A percentile compares a stretch with the other conserved stretches of the same genome.
These are phyloP conservation scores for Casuarina cunninghamiana DNA, from an alignment of 306 rosid species.

Conservation along the genomic window DNA sequence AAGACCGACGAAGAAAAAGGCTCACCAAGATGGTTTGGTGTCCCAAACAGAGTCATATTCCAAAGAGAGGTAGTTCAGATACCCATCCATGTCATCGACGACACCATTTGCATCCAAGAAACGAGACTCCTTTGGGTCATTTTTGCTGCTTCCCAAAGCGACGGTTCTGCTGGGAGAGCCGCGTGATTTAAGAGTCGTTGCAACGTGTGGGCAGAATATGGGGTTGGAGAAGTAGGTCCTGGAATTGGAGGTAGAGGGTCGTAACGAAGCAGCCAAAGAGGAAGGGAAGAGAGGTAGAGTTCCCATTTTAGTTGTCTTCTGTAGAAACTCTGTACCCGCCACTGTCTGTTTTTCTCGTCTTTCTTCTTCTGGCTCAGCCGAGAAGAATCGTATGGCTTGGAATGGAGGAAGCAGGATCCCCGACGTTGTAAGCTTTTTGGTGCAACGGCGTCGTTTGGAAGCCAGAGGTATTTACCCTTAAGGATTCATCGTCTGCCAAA, in stretches of 20 bases:
- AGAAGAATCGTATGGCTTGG: neutral
- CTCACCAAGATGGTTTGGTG: slow-evolving; percentile 87
- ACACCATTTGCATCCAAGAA: slow-evolving; percentile 67
- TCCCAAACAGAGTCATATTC: slow-evolving; percentile 98
- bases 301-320: slow-evolving; percentile 42
- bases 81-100: slow-evolving; percentile 84
- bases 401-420: neutral
- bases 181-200: slow-evolving; percentile 24
- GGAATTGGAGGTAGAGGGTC: slow-evolving; percentile 15
- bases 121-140: slow-evolving; percentile 44
- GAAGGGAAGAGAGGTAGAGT: slow-evolving; percentile 35
- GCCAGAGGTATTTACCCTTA: no score
- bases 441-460: no score
- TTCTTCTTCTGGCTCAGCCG: neutral
- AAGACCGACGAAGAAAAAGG: slow-evolving; percentile 8
- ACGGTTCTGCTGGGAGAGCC: slow-evolving; percentile 18
- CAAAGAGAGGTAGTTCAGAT: slow-evolving; percentile 72
- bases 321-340: neutral
- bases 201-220: slow-evolving; percentile 11
- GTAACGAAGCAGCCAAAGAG: slow-evolving; percentile 23
- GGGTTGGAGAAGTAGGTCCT: slow-evolving; percentile 31
- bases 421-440: no score
- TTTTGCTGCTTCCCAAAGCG: slow-evolving; percentile 35
- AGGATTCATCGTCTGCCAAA: no score
- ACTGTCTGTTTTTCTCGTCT: neutral